Conservation (phyloP, 768 basidiomycete species). For the Hirschioporus abietinus region DNA sequence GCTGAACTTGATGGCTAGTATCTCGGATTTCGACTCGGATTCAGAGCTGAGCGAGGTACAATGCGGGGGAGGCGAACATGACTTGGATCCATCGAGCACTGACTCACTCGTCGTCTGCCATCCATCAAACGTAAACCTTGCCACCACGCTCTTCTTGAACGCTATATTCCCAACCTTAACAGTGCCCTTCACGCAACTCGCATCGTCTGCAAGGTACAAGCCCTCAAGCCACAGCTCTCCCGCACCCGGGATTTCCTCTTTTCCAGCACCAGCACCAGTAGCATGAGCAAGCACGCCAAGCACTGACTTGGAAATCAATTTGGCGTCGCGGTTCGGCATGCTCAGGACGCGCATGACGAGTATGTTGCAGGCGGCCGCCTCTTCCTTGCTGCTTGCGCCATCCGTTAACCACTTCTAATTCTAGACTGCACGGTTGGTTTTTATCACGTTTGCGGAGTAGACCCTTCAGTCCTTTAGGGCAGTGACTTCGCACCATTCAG, state of each 20-base stretch:
- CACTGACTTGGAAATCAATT: not conserved
- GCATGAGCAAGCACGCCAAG: not conserved
- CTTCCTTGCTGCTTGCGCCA: slow-evolving; percentile 31
- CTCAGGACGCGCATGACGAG: slow-evolving; percentile 64
- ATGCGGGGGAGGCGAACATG: slow-evolving; percentile 17
- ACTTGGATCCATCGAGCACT: slow-evolving; percentile 63
- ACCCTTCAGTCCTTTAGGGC: slow-evolving; percentile 49
- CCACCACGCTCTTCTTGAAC: slow-evolving; percentile 80
- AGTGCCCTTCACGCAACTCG: slow-evolving; percentile 57
- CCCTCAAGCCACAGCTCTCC: slow-evolving; percentile 51
- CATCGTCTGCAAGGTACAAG: slow-evolving; percentile 47
- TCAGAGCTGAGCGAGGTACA: not conserved
- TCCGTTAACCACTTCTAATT: slow-evolving; percentile 41
- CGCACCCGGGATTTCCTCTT: slow-evolving; percentile 18
- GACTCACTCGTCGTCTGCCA: slow-evolving; percentile 97
- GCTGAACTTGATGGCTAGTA: not conserved
- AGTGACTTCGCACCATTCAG: slow-evolving; percentile 60
- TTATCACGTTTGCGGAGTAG: slow-evolving; percentile 60
- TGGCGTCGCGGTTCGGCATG: slow-evolving; percentile 42
- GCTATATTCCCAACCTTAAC: slow-evolving; percentile 81
- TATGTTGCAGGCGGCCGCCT: slow-evolving; percentile 25
- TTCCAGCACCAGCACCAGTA: not conserved
- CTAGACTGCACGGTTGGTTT: slow-evolving; percentile 52
- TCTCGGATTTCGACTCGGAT: not conserved
- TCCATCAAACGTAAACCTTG: slow-evolving; percentile 88